Conservation (phyloP, 768 basidiomycete species). For the Mycena indigotica region DNA sequence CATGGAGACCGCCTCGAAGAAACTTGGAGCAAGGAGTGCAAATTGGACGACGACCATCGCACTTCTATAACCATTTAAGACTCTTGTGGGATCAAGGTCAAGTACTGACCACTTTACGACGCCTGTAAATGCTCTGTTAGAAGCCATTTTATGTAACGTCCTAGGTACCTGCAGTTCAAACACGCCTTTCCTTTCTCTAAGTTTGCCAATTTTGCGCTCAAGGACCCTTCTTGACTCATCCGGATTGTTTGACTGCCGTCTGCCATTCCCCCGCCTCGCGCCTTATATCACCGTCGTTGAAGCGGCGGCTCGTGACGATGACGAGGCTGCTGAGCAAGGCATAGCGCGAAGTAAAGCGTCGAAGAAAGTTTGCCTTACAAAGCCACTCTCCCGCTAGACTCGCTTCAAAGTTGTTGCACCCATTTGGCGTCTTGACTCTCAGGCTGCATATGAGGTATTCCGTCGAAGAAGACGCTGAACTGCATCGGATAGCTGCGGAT, state of each 20-base stretch:
- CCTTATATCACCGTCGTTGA: not conserved
- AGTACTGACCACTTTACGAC: not conserved
- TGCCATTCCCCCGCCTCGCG: not conserved
- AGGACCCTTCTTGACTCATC: not conserved
- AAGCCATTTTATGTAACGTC: not conserved
- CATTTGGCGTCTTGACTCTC: not conserved
- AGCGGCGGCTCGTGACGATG: not conserved
- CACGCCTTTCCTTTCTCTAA: not conserved
- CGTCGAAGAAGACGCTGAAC: not conserved
- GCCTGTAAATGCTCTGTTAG: not conserved
- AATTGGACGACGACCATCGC: not conserved
- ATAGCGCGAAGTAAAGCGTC: no score
- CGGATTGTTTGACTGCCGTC: not conserved
- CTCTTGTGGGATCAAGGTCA: not conserved
- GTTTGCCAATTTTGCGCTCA: not conserved
- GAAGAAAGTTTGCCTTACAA: no score
- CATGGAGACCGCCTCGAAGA: not conserved
- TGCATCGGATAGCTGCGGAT: not conserved
- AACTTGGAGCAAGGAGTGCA: conserved; percentile 3
- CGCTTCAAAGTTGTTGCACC: not conserved
- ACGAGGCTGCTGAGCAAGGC: not conserved
- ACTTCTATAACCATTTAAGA: not conserved
- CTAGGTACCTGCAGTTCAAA: not conserved
- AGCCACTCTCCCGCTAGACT: not conserved
- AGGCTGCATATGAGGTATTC: not conserved